Evolutionary conservation across 2,329 filamentous ascomycete species (phyloP), one percentile per base, ranked within the genome.

Genomic region (Venturia carpophila): DNA sequence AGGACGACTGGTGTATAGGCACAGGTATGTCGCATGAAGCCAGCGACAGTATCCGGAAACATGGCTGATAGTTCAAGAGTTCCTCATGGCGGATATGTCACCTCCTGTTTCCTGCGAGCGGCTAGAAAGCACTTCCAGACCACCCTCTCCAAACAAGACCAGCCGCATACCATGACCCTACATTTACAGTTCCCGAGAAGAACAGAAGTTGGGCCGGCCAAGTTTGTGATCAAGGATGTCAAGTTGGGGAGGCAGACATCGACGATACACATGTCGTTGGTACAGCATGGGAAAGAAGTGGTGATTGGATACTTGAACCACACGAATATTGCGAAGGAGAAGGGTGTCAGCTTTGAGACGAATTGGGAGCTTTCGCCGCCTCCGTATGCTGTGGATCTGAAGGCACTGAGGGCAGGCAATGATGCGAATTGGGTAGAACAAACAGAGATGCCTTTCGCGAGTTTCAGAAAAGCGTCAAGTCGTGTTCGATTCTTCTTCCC

Each of bases 11-110:
- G 85, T 84, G 82, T 68, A 87, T 90, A 69, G 87, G 87, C 65
- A 82, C 79, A 68, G 86, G 85, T 84, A 79, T 41, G 39, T 41
- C 39, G 10, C 39, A 41, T 11, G 39, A 41, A 41, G 39, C 39
- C 10, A 11, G 39, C 45, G 19, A 49, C 5, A 58, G 21, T 63
- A 11, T 30, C 49, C 21, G 17, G 24, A 30, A n/a, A 64, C 17
- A 64, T 45, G 37, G 34, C 27, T 15, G 49, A 55, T 56, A 60
- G 61, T 65, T 65, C 66, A 64, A 67, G 58, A 87, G 88, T 90
- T 15, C 87, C 87, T 6, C 86, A 91, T 73, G 88, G 88, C 63
- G 88, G 88, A 66, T 88, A 87, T 70, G 83, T 89, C 19, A 86
- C 87, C 11, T 80, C 85, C 0, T 79, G 83, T 61, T 80, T 91